Evolutionary conservation across 371 early-diverging fungal genomes (phyloP), one percentile per base, ranked within the genome.

Genomic region (Choanephora cucurbitarum): DNA sequence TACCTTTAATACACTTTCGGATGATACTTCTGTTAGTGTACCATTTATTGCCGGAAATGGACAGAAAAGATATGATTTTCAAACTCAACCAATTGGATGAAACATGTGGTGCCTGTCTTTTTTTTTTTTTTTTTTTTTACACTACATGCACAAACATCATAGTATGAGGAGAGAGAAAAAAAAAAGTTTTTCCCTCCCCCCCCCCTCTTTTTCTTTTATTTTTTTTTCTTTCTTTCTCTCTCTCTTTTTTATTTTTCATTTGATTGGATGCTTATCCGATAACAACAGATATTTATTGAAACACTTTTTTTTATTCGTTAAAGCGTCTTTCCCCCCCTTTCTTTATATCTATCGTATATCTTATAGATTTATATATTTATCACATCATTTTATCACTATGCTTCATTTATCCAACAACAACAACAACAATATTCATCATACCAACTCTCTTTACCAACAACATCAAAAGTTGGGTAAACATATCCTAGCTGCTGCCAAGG

Each of bases 401-500:
- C 46, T 57, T 57, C 63, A 63, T 28, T 43, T 62, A 28, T 31
- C 49, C n/a, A 42, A 43, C 42, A 49, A 57, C 28, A 52, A 51
- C 23, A 51, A 52, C 40, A 52, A 62, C 44, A 55, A 52, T 31
- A 52, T 44, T 17, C 33, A 52, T 5, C 51, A 62, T 23, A 47
- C 28, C 19, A 40, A 47, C 34, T 17, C 21, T 39, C 24, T 14
- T 37, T 37, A 37, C 14, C 37, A 37, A 37, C 52, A 51, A 43
- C 53, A 31, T n/a, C 32, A 43, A 18, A 41, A 55, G 24, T 32
- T 43, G 19, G 56, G 56, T 28, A 55, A 56, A 55, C 64, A 64
- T 18, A 64, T 58, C 32, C 49, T 63, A 44, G 64, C 64, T 19
- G 51, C 59, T 34, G 59, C 64, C 8, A 64, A 64, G 51, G 59